Base-by-base conservation (phyloP, 1,284 basidiomycete species). In the Sporisorium scitamineum region DNA sequence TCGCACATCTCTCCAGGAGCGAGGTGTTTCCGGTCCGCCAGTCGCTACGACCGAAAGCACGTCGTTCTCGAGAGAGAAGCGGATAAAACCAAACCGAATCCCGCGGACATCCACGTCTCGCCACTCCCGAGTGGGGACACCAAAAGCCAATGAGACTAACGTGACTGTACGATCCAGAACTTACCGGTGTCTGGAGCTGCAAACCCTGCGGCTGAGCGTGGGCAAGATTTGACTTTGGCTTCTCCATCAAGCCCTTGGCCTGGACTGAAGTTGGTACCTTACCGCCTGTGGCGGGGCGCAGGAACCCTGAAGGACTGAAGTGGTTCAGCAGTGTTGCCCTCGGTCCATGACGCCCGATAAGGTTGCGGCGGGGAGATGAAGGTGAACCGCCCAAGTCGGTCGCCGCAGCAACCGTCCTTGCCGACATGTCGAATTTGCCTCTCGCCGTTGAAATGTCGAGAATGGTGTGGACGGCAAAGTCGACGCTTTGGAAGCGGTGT, bases 131-230 rank as follows among this genome's bases (percentile, higher is more conserved):
- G 54, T 55, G 54, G 54, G 51, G 29, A 32, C n/a, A 18, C 34
- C 14, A 26, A 13, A n/a, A 34, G 9, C 22, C n/a, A 41, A 27
- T 3, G 20, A 22, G 44, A 29, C 31, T 32, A 34, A 22, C 32
- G 50, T 37, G 50, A 37, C 32, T n/a, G 37, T 7, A 2, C 31
- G 31, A 57, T 26, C 20, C 41, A 29, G 27, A 24, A 70, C 67
- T 64, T 64, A 70, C 67, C 61, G 61, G 60, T n/a, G 29, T 53
- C 11, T 50, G 48, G 48, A 20, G 48, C 26, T 56, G 61, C 53
- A 45, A 31, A 27, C 34, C 39, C 27, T 29, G 27, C n/a, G 27
- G 22, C 4, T 61, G 18, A 39, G 24, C 27, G 61, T 69, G 67
- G 67, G 67, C 52, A 69, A 54, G 47, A 39, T 69, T 69, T 45